phyloP scores from a whole-genome alignment of 139 green algal species.

The Coelastrella sp. region DNA sequence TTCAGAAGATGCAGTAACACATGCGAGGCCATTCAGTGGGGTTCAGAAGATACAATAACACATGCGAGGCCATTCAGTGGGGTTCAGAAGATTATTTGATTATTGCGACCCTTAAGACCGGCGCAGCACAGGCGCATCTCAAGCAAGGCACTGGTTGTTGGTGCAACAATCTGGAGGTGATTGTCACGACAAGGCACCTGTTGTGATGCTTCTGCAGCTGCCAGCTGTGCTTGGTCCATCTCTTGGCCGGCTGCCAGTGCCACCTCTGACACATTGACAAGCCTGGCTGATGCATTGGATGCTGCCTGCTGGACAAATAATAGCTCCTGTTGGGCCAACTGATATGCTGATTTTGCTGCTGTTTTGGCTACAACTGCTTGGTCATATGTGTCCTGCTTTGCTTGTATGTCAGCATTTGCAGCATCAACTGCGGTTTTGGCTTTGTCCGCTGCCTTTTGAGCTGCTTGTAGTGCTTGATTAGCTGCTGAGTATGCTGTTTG shows the following conservation, averaged over 20 bases:
- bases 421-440: conserved; percentile 16
- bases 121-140: too few species aligned
- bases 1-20: neutral
- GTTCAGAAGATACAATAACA: neutral
- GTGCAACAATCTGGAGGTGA: neutral
- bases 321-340: conserved; percentile 21
- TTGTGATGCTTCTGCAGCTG: conserved; percentile 18
- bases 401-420: conserved; percentile 6
- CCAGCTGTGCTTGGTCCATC: conserved; percentile 28
- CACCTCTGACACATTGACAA: conserved; percentile 6
- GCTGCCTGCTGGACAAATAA: conserved; percentile 15
- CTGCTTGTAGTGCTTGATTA: neutral
- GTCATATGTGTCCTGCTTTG: conserved; percentile 31
- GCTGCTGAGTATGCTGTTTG: neutral
- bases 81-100: too few species aligned
- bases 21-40: too few species aligned
- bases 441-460: conserved; percentile 1
- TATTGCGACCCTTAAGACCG: too few species aligned
- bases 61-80: too few species aligned
- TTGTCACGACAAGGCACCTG: neutral
- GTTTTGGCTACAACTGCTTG: conserved; percentile 31
- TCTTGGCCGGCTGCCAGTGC: neutral
- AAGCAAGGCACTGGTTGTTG: too few species aligned
- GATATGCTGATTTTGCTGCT: conserved; percentile 36
- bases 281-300: neutral